A percentile compares a stretch with the other conserved stretches of the same genome.
phyloP scores from a whole-genome alignment of 2,329 filamentous ascomycete species.

The Colletotrichum truncatum region DNA sequence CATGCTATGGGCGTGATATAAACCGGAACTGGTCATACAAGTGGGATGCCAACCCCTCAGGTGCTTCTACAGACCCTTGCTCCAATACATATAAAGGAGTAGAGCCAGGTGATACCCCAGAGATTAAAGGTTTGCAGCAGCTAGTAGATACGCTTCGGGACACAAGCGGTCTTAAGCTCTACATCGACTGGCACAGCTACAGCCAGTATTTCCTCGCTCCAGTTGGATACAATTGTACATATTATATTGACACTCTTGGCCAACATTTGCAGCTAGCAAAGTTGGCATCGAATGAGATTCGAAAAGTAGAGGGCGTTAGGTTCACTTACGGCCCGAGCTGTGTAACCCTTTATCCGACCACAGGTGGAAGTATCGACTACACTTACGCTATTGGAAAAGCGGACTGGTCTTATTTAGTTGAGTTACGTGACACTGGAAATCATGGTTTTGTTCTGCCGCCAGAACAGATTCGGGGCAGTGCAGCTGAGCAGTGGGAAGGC shows the following conservation, averaged over 20 bases:
- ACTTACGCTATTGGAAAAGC: constrained; percentile 35
- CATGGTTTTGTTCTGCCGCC: constrained; percentile 49
- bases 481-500: constrained; percentile 44
- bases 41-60: constrained; percentile 53
- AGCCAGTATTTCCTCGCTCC: constrained; percentile 52
- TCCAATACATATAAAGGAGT: constrained; percentile 53
- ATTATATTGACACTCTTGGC: constrained; percentile 46
- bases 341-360: constrained; percentile 45
- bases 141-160: constrained; percentile 41
- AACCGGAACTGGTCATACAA: constrained; percentile 63
- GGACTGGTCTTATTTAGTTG: constrained; percentile 49
- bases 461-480: constrained; percentile 45
- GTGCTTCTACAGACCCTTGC: constrained; percentile 58
- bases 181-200: constrained; percentile 59
- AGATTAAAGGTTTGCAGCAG: constrained; percentile 54
- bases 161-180: constrained; percentile 49
- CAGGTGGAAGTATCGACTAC: constrained; percentile 40
- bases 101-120: constrained; percentile 51
- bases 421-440: constrained; percentile 43
- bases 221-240: constrained; percentile 53
- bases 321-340: constrained; percentile 48
- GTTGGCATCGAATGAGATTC: constrained; percentile 7
- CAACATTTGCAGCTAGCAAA: constrained; percentile 44
- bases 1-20: constrained; percentile 59
- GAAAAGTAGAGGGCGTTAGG: constrained; percentile 33